Base-by-base conservation (phyloP, 495 filamentous ascomycete species). In the Penicillium cinerascens region DNA sequence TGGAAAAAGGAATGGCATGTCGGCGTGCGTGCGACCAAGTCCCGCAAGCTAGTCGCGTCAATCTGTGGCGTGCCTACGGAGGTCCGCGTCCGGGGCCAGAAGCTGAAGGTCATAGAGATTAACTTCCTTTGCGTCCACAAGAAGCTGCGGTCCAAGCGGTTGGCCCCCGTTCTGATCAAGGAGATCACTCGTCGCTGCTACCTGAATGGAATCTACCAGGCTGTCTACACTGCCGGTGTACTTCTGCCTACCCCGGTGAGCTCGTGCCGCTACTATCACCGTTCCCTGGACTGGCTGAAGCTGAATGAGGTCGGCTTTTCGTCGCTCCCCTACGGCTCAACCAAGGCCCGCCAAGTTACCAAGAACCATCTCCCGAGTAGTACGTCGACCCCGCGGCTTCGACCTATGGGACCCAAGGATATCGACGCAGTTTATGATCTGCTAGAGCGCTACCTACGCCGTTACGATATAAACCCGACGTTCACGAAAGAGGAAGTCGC, bases 81-180 rank as follows among this genome's bases (percentile, higher is more conserved):
- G 42, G 70, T 97, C 23, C 88, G 87, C 42, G 86, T 97, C 18
- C 88, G 91, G 22, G 75, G 84, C 42, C 87, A 87, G 43, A 70
- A 78, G 41, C 68, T 97, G 57, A 83, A 84, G 46, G 84, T 85
- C 47, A 91, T 87, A 26, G 93, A 98, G 66, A 91, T 97, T 72
- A 97, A 98, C 73, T 97, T 96, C 76, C 87, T 98, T 44, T 95
- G 90, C 67, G 83, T 97, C 55, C 95, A 97, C 78, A 97, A 96
- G 78, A 97, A 97, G 71, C 83, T 98, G 8, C 88, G 95, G 37
- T 83, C 86, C 13, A 97, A 98, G 71, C 85, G 95, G 9, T 80
- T 98, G 36, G 81, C 93, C 0, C 93, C 93, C 0, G 87, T 96
- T 4, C 80, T 98, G 37, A 98, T 98, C 73, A 95, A 97, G 65